Evolutionary conservation across 2,329 filamentous ascomycete genomes (phyloP).

Genomic region (Colletotrichum tanaceti): DNA sequence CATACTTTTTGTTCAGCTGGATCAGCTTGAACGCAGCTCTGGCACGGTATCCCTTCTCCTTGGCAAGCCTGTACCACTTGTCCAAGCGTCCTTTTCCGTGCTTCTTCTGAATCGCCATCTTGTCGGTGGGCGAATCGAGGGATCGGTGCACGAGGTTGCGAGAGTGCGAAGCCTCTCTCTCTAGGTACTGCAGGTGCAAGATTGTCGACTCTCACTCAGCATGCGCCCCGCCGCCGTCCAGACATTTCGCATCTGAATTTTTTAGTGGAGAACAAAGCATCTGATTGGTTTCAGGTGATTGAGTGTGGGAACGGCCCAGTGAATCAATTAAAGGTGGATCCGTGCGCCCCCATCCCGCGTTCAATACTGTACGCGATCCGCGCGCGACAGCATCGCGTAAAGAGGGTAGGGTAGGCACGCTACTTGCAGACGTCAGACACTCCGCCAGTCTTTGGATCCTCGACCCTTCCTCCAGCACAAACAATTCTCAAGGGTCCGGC

Average conservation of each 20-base stretch:
- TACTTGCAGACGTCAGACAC: slow-evolving; percentile 35
- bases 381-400: slow-evolving; percentile 37
- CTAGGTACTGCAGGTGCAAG: slow-evolving; percentile 20
- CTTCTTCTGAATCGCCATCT: slow-evolving; percentile 98
- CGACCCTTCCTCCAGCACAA: slow-evolving; percentile 11
- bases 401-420: slow-evolving; percentile 18
- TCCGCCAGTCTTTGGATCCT: slow-evolving; percentile 6
- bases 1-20: slow-evolving; percentile 99
- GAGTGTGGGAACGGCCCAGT: neutral
- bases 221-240: slow-evolving; percentile 21
- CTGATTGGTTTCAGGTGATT: slow-evolving; percentile 27
- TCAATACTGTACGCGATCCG: slow-evolving; percentile 5
- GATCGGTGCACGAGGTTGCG: slow-evolving; percentile 2
- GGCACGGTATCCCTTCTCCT: slow-evolving; percentile 97
- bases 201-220: slow-evolving; percentile 14
- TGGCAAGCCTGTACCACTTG: slow-evolving; percentile 98
- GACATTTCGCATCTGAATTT: slow-evolving; percentile 38
- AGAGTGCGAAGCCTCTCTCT: slow-evolving; percentile 13
- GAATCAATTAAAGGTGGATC: slow-evolving; percentile 15
- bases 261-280: slow-evolving; percentile 6
- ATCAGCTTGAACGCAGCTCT: slow-evolving; percentile 98
- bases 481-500: slow-evolving; percentile 13
- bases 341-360: slow-evolving; percentile 13
- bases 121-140: slow-evolving; percentile 36
- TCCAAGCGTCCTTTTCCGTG: slow-evolving; percentile 98